These are phyloP conservation scores for Lathyrus oleraceus DNA, from an alignment of 306 rosid genomes.

Conservation along the genomic window DNA sequence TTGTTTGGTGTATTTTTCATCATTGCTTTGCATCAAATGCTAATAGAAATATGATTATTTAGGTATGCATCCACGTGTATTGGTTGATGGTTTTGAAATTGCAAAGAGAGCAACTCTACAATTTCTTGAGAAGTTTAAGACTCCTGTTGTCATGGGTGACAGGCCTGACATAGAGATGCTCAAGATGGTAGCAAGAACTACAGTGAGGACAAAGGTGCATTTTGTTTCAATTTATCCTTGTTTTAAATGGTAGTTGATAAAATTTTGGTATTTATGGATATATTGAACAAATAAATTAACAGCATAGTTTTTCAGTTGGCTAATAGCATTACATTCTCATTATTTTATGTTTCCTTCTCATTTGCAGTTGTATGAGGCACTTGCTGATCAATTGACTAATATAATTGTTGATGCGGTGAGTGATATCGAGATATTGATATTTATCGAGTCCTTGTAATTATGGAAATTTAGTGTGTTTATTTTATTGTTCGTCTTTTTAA, in stretches of 20 bases:
- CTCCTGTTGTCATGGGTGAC: slow-evolving; percentile 79
- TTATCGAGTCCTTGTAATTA: slow-evolving; percentile 13
- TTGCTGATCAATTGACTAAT: slow-evolving; percentile 91
- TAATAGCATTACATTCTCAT: neutral
- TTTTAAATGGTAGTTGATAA: neutral
- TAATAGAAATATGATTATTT: slow-evolving; percentile 17
- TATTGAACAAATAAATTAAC: slow-evolving; percentile 5
- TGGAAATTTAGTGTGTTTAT: neutral
- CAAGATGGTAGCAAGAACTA: slow-evolving; percentile 92
- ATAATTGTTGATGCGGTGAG: slow-evolving; percentile 85
- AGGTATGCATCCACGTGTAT: slow-evolving; percentile 99
- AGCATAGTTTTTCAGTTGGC: neutral
- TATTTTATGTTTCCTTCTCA: slow-evolving; percentile 10
- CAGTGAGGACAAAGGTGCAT: slow-evolving; percentile 85
- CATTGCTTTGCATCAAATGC: neutral
- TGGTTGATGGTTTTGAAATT: slow-evolving; percentile 97
- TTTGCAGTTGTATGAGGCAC: slow-evolving; percentile 80
- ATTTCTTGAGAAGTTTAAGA: slow-evolving; percentile 86
- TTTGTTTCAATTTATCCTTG: slow-evolving; percentile 9
- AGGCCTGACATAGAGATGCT: slow-evolving; percentile 94
- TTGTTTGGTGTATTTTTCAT: neutral
- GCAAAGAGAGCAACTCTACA: slow-evolving; percentile 91
- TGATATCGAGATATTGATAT: slow-evolving; percentile 24
- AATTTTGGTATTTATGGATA: neutral
- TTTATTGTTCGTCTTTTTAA: neutral